These are phyloP conservation scores for Lepidium sativum DNA, from an alignment of 345 rosid species.

Conservation along the genomic window DNA sequence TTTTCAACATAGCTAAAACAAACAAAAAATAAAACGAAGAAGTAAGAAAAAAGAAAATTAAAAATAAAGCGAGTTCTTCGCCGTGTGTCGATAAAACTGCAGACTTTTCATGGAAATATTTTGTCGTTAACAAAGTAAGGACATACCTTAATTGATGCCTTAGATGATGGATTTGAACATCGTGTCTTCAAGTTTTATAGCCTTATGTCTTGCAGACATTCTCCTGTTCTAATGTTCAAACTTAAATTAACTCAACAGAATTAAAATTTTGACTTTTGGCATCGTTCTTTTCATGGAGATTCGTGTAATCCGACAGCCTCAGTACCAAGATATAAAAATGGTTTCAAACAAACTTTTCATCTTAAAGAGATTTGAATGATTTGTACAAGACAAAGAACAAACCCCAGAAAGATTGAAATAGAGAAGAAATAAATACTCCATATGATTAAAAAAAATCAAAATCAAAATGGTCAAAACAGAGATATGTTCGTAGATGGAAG, in stretches of 20 bases:
- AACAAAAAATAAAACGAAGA: not conserved
- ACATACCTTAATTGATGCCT: not conserved
- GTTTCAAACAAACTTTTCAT: not conserved
- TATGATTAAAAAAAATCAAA: not conserved
- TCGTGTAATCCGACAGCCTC: too few species aligned
- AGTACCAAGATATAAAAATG: not conserved
- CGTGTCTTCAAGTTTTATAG: not conserved
- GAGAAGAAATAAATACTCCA: conserved; percentile 19
- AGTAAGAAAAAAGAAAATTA: not conserved
- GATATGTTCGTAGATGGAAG: not conserved
- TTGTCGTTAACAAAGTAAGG: not conserved
- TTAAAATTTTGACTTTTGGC: too few species aligned
- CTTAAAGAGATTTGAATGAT: not conserved
- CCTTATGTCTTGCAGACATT: not conserved
- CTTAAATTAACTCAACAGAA: too few species aligned
- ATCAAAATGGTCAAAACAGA: conserved; percentile 14
- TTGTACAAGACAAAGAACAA: not conserved
- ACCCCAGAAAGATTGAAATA: not conserved
- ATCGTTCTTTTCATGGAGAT: too few species aligned
- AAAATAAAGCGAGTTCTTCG: not conserved
- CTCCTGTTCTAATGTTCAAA: not conserved
- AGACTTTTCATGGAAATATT: not conserved
- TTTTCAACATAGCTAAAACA: not conserved
- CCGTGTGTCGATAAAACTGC: not conserved
- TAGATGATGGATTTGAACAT: not conserved